Evolutionary conservation across 345 rosid genomes (phyloP), one percentile per base, ranked within the genome.

Genomic region (Barbarea vulgaris): DNA sequence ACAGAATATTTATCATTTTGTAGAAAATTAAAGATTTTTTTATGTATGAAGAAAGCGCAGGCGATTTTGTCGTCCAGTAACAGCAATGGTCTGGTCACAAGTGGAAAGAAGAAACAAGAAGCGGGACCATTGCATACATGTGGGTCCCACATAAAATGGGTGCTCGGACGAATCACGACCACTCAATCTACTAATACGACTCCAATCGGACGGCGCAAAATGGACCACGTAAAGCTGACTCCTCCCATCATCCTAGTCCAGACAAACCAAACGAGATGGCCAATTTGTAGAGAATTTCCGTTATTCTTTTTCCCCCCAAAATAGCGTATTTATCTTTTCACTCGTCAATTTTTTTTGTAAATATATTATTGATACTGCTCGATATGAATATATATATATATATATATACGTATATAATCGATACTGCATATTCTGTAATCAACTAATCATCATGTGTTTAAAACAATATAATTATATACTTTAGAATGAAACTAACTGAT

Each of bases 61-160:
- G 50, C 60, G 55, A 31, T 13, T 34, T 71, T 77, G 81, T 77
- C 73, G 73, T 70, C 67, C 52, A 63, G 76, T 70, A 56, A 70
- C 48, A 68, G 81, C 73, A 54, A 69, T 22, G 33, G 60, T 51
- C 70, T 52, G n/a, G 57, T 58, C 77, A 77, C 81, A 65, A 77
- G 81, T 77, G 77, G 81, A 64, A 31, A 58, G 48, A 77, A 77
- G 77, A 77, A 59, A 77, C 81, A 77, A 64, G 50, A 57, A n/a
- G 47, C 44, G 63, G 81, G 81, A 72, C 81, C 81, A 65, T 30
- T 7, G 34, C 1, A 2, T 12, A 34, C 37, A 48, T 25, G 54
- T 34, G 46, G 77, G 73, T 44, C 70, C 77, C 46, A 57, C 37
- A 22, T 12, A 15, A 70, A 70, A 70, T 36, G 67, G 61, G 46